phyloP scores from a whole-genome alignment of 441 rosid genomes.

The Syzygium malaccense region DNA sequence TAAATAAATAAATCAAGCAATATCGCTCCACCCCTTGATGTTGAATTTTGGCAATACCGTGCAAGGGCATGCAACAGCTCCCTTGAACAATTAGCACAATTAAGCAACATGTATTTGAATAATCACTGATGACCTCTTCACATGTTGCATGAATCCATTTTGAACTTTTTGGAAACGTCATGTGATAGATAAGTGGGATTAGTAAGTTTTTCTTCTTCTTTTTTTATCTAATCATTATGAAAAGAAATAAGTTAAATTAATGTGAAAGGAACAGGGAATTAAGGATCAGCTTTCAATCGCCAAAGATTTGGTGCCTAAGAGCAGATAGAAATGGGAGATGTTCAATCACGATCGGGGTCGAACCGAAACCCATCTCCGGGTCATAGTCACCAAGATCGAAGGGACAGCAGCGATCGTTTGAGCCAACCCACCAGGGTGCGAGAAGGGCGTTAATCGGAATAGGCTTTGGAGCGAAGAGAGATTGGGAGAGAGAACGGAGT shows the following conservation, averaged over 20 bases:
- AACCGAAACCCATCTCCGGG: neutral
- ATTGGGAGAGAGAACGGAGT: neutral
- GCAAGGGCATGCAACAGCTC: neutral
- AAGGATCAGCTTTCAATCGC: neutral
- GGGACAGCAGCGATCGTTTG: neutral
- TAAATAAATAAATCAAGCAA: neutral
- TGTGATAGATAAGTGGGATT: neutral
- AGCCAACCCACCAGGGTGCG: neutral
- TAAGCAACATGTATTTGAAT: neutral
- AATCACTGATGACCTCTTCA: neutral
- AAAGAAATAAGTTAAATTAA: no score
- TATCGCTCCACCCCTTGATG: neutral
- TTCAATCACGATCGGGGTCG: neutral
- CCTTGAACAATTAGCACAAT: neutral
- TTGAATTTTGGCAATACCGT: neutral
- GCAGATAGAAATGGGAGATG: neutral
- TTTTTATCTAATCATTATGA: no score
- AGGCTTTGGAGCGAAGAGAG: neutral
- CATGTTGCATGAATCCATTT: neutral
- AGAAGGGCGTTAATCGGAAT: neutral
- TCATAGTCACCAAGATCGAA: neutral
- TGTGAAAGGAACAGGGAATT: neutral
- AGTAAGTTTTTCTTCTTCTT: neutral
- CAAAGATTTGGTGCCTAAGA: neutral
- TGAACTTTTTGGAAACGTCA: neutral